Evolutionary conservation across 345 rosid species (phyloP).

Genomic region (Euphorbia tirucalli): DNA sequence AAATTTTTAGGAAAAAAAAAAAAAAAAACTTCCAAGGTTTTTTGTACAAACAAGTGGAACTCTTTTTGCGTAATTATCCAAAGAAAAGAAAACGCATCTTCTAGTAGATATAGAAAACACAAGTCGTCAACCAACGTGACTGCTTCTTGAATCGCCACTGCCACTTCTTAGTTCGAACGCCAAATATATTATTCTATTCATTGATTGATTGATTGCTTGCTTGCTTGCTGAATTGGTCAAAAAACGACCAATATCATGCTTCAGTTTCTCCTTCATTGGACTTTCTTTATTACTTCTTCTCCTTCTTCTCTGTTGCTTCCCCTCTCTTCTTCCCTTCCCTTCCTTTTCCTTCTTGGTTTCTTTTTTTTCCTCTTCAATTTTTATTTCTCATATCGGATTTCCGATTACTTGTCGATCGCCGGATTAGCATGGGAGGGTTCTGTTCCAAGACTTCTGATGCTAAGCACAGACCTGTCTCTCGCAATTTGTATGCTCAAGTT

Average conservation of each 20-base stretch:
- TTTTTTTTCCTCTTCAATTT: not conserved
- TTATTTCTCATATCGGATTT: not conserved
- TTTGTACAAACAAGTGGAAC: too few species aligned
- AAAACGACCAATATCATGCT: not conserved
- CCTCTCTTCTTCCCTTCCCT: too few species aligned
- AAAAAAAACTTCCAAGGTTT: too few species aligned
- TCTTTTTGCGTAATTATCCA: too few species aligned
- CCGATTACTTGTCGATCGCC: not conserved
- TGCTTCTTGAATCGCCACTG: too few species aligned
- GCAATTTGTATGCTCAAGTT: not conserved
- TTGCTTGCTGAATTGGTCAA: not conserved
- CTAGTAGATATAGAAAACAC: too few species aligned
- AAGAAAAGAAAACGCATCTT: too few species aligned
- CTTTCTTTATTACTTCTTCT: not conserved
- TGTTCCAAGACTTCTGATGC: constrained; percentile 3
- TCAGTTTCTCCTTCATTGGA: not conserved
- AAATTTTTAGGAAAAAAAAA: too few species aligned
- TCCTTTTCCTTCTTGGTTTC: not conserved
- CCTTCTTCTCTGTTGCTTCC: not conserved
- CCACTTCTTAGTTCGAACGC: too few species aligned
- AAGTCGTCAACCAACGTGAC: too few species aligned
- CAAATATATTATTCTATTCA: too few species aligned
- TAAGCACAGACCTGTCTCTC: not conserved
- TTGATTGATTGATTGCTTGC: too few species aligned
- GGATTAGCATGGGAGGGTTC: constrained; percentile 16